These are phyloP conservation scores for Climacium dendroides DNA, from an alignment of 225 moss, liverwort and hornwort species.

Conservation along the genomic window DNA sequence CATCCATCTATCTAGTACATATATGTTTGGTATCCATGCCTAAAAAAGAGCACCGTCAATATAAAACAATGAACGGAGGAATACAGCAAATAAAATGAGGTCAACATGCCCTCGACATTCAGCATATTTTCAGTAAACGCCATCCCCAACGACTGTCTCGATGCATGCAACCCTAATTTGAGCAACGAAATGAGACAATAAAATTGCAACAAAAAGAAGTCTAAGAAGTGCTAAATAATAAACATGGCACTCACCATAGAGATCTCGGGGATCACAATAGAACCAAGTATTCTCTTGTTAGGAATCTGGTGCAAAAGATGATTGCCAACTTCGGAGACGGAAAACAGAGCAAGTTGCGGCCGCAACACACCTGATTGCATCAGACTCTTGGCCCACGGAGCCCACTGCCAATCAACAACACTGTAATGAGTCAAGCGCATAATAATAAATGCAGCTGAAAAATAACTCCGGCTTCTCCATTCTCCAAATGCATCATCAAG, in stretches of 20 bases:
- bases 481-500: not conserved
- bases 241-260: slow-evolving; percentile 34
- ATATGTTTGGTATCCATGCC: not conserved
- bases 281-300: slow-evolving; percentile 50
- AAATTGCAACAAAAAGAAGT: not conserved
- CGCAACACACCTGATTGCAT: slow-evolving; percentile 52
- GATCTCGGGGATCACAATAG: slow-evolving; percentile 50
- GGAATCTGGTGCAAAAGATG: slow-evolving; percentile 64
- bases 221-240: not conserved
- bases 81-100: not conserved
- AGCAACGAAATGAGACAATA: not conserved
- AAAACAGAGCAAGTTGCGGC: slow-evolving; percentile 50
- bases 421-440: not conserved
- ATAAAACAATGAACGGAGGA: not conserved
- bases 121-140: not conserved
- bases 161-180: not conserved
- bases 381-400: slow-evolving; percentile 45
- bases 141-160: not conserved
- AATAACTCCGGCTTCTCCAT: not conserved
- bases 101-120: not conserved
- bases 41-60: not conserved
- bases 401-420: slow-evolving; percentile 70
- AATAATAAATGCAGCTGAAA: not conserved
- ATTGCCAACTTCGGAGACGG: slow-evolving; percentile 53
- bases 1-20: not conserved